A percentile compares a stretch with the other conserved stretches of the same genome.
phyloP scores from a whole-genome alignment of 202 grass and related monocot genomes.

The Musa balbisiana region DNA sequence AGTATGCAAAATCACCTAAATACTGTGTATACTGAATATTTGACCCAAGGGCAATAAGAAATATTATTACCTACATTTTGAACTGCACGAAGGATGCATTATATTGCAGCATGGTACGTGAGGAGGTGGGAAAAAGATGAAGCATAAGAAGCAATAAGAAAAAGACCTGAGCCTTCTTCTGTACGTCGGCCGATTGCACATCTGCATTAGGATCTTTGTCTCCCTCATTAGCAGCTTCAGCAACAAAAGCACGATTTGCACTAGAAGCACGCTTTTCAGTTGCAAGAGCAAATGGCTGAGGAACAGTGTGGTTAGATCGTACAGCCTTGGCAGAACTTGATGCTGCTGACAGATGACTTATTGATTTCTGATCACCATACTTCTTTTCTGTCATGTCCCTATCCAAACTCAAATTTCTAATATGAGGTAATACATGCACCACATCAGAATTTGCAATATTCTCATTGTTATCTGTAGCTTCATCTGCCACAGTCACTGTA shows the following conservation, averaged over 20 bases:
- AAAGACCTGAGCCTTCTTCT: conserved; percentile 28
- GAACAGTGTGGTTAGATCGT: conserved; percentile 28
- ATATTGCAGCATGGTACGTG: neutral
- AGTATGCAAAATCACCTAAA: too few species aligned
- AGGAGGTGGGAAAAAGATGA: neutral
- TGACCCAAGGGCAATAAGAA: too few species aligned
- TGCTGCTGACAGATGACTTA: neutral
- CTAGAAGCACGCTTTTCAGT: conserved; percentile 45
- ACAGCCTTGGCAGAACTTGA: conserved; percentile 27
- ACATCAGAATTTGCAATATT: neutral
- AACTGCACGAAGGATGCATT: neutral
- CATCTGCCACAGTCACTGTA: neutral
- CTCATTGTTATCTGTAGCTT: neutral
- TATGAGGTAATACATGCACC: neutral
- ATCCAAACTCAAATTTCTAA: conserved; percentile 8
- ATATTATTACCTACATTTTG: neutral
- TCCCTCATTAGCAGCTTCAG: conserved; percentile 14
- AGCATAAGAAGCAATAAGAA: too few species aligned
- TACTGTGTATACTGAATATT: too few species aligned
- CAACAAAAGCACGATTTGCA: conserved; percentile 28
- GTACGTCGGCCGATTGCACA: neutral
- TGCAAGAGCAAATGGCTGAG: conserved; percentile 48
- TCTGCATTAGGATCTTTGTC: conserved; percentile 2
- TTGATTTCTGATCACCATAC: neutral
- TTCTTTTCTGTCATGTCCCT: neutral